phyloP scores from a whole-genome alignment of 768 basidiomycete genomes.

The Lentinus tigrinus region DNA sequence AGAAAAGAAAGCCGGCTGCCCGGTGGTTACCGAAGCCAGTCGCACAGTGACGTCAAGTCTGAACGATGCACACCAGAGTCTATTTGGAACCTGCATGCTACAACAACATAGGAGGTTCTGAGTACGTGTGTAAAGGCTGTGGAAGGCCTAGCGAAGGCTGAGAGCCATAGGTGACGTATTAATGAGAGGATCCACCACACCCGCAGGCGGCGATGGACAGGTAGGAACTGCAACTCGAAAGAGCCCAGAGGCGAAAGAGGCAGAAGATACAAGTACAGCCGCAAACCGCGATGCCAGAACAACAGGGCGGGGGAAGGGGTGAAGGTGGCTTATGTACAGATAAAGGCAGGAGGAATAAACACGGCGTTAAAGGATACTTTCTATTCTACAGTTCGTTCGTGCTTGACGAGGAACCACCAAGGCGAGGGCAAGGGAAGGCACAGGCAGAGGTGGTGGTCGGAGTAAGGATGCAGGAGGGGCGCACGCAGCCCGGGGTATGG shows the following conservation, averaged over 20 bases:
- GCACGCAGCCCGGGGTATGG: conserved; percentile 12
- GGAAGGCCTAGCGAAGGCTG: too few relatives aligned
- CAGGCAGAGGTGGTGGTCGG: conserved; percentile 3
- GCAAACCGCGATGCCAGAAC: background rate
- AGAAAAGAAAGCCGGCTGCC: too few relatives aligned
- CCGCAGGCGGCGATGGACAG: too few relatives aligned
- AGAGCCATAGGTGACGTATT: too few relatives aligned
- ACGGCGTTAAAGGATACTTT: conserved; percentile 6
- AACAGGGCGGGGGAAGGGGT: background rate
- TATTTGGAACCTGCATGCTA: background rate
- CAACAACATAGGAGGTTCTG: background rate
- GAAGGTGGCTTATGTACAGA: background rate
- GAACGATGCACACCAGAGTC: background rate
- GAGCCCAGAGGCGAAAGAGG: background rate
- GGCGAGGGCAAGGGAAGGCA: too few relatives aligned
- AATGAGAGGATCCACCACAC: too few relatives aligned
- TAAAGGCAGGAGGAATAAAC: background rate
- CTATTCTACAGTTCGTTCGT: conserved; percentile 18
- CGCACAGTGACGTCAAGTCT: too few relatives aligned
- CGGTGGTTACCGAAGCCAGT: too few relatives aligned
- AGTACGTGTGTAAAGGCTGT: background rate
- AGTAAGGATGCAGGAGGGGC: conserved; percentile 13
- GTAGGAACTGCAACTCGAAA: background rate
- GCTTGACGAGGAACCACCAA: background rate
- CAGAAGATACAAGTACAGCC: background rate